Base-by-base conservation (phyloP, 495 filamentous ascomycete species). In the Aspergillus cristatus region DNA sequence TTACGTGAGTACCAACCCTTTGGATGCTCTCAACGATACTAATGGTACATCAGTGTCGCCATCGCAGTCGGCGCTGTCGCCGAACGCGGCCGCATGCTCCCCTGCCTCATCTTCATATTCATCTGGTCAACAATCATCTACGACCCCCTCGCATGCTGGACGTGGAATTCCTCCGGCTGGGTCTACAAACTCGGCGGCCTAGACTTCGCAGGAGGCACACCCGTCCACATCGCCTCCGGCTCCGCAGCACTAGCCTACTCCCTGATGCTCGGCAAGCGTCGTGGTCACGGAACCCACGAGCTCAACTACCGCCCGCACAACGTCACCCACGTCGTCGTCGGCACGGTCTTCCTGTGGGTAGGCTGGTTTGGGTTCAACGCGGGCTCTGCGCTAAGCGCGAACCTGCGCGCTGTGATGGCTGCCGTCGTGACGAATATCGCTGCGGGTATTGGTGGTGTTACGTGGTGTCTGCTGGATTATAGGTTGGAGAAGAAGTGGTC, bases 341-440 rank as follows among this genome's bases (percentile, higher is more conserved):
- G 91, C 3, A 98, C 91, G 10, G 88, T 96, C 35, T 96, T 98
- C 71, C 81, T 98, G 31, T 98, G 91, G 91, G 87, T 97, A 33
- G 91, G 91, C 18, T 98, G 91, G 91, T 96, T 96, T 55, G 91
- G 91, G 35, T 98, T 98, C 76, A 98, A 98, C 54, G 91, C 84
- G 37, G 91, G 91, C 41, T 86, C 80, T 15, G 91, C 90, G n/a
- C 72, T 94, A 28, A 72, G 78, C 29, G 89, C 88, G 43, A 96
- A 94, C 63, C 62, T 94, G 61, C 82, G 91, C 18, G 48, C 91
- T 38, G 69, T 72, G 25, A 75, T 75, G 71, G 71, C 71, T 32
- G 70, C 70, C 14, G 69, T 74, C n/a, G 68, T 72, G 17, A 75
- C 71, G 36, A 75, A 75, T 50, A 53, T 75, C 14, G 67, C 71